Evolutionary conservation across 2,329 filamentous ascomycete species (phyloP).

Genomic region (Penicillium concentricum): DNA sequence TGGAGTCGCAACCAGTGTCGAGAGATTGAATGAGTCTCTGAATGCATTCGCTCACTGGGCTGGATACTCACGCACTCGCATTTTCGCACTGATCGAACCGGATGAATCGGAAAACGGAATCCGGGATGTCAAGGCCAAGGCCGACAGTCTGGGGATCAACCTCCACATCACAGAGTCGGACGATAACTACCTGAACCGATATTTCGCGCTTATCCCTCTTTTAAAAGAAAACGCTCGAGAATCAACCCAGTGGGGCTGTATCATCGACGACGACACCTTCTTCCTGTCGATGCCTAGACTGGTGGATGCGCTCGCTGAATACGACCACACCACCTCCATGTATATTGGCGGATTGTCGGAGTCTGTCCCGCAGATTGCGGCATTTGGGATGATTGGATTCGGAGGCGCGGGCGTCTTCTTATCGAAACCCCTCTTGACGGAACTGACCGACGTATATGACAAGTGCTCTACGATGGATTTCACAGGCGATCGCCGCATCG

Average conservation of each 20-base stretch:
- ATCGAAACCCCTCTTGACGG: constrained; percentile 51
- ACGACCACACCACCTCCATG: constrained; percentile 50
- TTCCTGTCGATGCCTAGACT: constrained; percentile 57
- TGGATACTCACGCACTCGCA: constrained; percentile 49
- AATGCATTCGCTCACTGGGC: constrained; percentile 58
- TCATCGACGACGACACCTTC: constrained; percentile 65
- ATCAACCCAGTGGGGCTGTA: constrained; percentile 54
- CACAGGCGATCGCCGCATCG: constrained; percentile 57
- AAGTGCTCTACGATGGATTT: constrained; percentile 49
- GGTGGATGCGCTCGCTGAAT: constrained; percentile 46
- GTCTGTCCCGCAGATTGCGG: constrained; percentile 51
- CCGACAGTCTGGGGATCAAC: constrained; percentile 43
- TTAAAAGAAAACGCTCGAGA: constrained; percentile 48
- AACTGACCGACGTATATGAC: constrained; percentile 51
- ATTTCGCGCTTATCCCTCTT: constrained; percentile 56
- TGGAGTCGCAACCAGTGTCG: constrained; percentile 56
- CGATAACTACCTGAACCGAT: constrained; percentile 49
- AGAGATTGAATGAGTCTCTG: constrained; percentile 53
- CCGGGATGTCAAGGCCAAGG: constrained; percentile 34
- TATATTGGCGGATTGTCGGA: constrained; percentile 62
- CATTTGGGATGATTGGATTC: constrained; percentile 60
- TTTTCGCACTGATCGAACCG: constrained; percentile 55
- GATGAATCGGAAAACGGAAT: constrained; percentile 23
- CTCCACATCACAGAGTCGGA: constrained; percentile 36
- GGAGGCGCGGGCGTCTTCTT: constrained; percentile 62